Conservation (phyloP, 2,329 filamentous ascomycete genomes). For the Xylogone sp. region DNA sequence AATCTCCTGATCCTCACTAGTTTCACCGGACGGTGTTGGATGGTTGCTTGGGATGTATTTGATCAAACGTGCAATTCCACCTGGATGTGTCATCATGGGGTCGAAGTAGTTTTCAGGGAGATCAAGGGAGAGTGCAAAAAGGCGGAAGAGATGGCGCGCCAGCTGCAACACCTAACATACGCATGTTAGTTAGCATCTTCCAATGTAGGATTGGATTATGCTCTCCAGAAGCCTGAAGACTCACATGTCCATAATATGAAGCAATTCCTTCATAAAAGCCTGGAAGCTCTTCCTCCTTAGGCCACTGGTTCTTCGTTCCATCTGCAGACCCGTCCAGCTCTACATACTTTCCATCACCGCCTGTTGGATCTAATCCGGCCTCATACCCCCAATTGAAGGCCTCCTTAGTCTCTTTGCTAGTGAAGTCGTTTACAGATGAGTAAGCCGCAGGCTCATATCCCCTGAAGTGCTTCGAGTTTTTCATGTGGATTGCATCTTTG, state of each 20-base stretch:
- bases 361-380: slow-evolving; percentile 23
- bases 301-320: slow-evolving; percentile 24
- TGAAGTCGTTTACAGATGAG: slow-evolving; percentile 40
- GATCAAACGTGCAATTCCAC: slow-evolving; percentile 41
- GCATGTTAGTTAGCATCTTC: no score
- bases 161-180: slow-evolving; percentile 27
- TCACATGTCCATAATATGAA: slow-evolving; percentile 24
- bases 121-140: slow-evolving; percentile 35
- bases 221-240: background rate
- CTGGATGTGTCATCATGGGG: slow-evolving; percentile 37
- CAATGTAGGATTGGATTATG: no score
- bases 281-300: slow-evolving; percentile 20
- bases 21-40: slow-evolving; percentile 19
- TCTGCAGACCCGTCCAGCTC: slow-evolving; percentile 24
- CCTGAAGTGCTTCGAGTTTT: slow-evolving; percentile 34
- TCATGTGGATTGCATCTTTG: slow-evolving; percentile 37
- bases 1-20: slow-evolving; percentile 23
- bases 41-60: slow-evolving; percentile 43
- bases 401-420: slow-evolving; percentile 44
- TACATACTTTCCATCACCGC: slow-evolving; percentile 27
- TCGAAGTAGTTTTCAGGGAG: slow-evolving; percentile 39
- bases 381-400: slow-evolving; percentile 30
- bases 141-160: slow-evolving; percentile 31
- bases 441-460: slow-evolving; percentile 46
- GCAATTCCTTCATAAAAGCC: slow-evolving; percentile 25